phyloP scores from a whole-genome alignment of 2,329 filamentous ascomycete species.

The Penicillium frequentans region DNA sequence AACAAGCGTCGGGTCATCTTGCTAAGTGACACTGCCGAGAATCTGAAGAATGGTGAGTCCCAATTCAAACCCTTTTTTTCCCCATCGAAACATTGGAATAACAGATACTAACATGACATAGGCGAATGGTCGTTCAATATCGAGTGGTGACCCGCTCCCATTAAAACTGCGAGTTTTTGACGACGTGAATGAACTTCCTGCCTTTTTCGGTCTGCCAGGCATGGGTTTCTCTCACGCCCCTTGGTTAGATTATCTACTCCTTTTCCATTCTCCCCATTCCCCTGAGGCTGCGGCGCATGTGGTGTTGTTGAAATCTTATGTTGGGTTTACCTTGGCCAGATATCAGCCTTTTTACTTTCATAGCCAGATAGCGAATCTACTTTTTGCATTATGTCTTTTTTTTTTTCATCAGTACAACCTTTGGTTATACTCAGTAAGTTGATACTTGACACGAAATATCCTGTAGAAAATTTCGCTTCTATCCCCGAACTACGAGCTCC shows the following conservation, averaged over 20 bases:
- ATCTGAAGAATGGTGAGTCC: conserved; percentile 76
- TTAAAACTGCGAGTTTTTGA: conserved; percentile 9
- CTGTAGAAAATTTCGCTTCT: too few relatives aligned
- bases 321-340: conserved; percentile 9
- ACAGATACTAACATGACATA: conserved; percentile 15
- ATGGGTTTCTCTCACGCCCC: background rate
- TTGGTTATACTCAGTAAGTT: too few relatives aligned
- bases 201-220: background rate
- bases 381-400: background rate
- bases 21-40: conserved; percentile 88
- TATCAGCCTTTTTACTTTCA: conserved; percentile 8
- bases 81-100: too few relatives aligned
- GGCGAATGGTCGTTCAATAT: conserved; percentile 50
- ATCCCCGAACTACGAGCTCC: too few relatives aligned
- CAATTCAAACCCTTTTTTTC: background rate
- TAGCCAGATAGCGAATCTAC: conserved; percentile 9
- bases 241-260: background rate
- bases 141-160: conserved; percentile 32
- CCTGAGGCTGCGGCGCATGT: conserved; percentile 7
- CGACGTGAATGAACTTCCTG: conserved; percentile 16
- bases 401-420: background rate
- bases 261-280: background rate
- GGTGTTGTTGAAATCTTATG: conserved; percentile 18
- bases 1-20: conserved; percentile 88
- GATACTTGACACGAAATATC: too few relatives aligned